These are phyloP conservation scores for Mrakia gelida DNA, from an alignment of 768 basidiomycete genomes.

Conservation along the genomic window DNA sequence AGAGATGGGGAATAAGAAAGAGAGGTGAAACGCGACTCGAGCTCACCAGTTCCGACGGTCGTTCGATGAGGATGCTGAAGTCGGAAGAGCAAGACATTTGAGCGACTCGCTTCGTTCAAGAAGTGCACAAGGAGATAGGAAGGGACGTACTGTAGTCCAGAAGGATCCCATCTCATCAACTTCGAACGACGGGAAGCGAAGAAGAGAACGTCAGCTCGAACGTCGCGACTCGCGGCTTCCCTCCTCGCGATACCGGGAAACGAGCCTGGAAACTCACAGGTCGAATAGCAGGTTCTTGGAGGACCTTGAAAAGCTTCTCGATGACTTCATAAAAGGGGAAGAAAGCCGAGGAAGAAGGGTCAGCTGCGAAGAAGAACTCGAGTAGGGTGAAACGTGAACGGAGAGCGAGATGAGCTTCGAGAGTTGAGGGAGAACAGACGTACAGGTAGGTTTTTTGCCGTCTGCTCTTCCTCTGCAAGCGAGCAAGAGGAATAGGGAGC, in stretches of 20 bases:
- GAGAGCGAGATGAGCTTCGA: background rate
- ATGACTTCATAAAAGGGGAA: background rate
- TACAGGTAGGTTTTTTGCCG: background rate
- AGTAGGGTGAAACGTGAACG: background rate
- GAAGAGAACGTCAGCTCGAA: background rate
- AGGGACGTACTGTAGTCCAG: background rate
- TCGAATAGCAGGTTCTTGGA: background rate
- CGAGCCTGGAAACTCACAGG: background rate
- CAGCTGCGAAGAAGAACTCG: background rate
- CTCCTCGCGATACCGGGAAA: background rate
- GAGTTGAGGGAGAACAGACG: background rate
- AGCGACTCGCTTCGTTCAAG: background rate
- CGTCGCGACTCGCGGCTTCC: background rate
- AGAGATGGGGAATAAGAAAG: background rate
- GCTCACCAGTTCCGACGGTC: background rate
- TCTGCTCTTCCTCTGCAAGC: background rate
- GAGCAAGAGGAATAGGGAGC: background rate
- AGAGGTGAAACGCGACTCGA: background rate
- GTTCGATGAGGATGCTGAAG: background rate
- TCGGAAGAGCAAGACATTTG: background rate
- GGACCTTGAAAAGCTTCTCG: background rate
- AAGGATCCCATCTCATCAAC: slow-evolving; percentile 1
- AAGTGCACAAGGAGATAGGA: background rate
- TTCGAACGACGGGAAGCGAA: background rate
- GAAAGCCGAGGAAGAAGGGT: background rate